phyloP scores from a whole-genome alignment of 1,139 yeast species.

The Taphrina communis region DNA sequence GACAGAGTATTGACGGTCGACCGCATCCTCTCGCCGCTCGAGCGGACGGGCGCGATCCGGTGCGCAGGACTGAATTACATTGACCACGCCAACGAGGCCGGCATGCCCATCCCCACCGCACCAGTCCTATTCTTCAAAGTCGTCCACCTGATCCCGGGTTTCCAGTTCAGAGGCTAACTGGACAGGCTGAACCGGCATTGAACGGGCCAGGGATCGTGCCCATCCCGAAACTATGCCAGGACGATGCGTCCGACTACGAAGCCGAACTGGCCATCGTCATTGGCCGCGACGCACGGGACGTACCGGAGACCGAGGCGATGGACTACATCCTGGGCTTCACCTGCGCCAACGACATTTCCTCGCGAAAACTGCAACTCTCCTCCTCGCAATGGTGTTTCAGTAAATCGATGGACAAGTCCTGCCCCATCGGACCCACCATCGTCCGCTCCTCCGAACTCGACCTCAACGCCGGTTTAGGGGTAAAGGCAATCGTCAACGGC shows the following conservation, averaged over 20 bases:
- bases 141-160: background rate
- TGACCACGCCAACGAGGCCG: constrained; percentile 32
- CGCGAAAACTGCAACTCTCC: constrained; percentile 7
- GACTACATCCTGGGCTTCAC: constrained; percentile 61
- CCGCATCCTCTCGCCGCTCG: constrained; percentile 36
- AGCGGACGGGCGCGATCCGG: constrained; percentile 28
- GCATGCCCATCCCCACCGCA: constrained; percentile 53
- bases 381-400: constrained; percentile 30
- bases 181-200: constrained; percentile 45
- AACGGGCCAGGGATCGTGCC: constrained; percentile 46
- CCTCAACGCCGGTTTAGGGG: constrained; percentile 49
- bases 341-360: constrained; percentile 56
- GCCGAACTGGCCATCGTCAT: constrained; percentile 62
- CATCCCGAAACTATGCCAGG: constrained; percentile 58
- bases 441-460: constrained; percentile 43
- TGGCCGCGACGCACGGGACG: constrained; percentile 59
- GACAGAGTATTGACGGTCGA: constrained; percentile 31
- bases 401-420: constrained; percentile 8
- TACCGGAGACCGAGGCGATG: constrained; percentile 56
- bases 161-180: background rate
- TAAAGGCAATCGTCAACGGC: constrained; percentile 56
- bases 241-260: constrained; percentile 57
- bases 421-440: constrained; percentile 22
- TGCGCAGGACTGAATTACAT: constrained; percentile 46
- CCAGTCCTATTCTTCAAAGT: constrained; percentile 56